Base-by-base conservation (phyloP, 148 eudicot species). In the Rhododendron mucronatum region DNA sequence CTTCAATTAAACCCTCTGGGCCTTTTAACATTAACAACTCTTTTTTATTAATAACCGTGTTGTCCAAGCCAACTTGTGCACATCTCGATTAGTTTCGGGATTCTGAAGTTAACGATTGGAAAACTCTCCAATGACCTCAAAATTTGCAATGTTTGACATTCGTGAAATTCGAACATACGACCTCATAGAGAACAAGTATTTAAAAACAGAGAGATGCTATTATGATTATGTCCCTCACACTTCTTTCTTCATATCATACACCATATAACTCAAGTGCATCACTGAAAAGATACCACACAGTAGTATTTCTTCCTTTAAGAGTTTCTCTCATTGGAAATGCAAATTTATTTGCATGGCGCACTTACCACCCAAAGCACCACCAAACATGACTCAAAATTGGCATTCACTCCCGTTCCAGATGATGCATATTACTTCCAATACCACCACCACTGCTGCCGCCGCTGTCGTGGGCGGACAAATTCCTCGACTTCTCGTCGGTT, bases 391-490 rank as follows among this genome's bases (percentile, higher is more conserved):
- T 13, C 82, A 13, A 4, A 93, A 92, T 83, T 96, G 98, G 98
- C 91, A 92, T 4, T 86, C 93, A 1, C 93, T 95, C 78, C 89
- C 93, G 4, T 91, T 87, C 91, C 96, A 95, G 82, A 90, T 90
- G 81, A 91, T 92, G 92, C 91, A 92, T 65, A 28, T 80, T 81
- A 28, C 86, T 77, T 21, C 88, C 90, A 26, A 8, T 1, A 39
- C 35, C 81, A n/a, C 6, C 55, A 10, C 33, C 81, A 23, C 14
- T 30, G 1, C 48, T 13, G 79, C 47, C 16, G 11, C 89, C 28
- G n/a, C 82, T 90, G 2, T 89, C 87, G 1, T 96, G 99, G 99
- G 92, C 92, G n/a, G 98, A 95, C 81, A 98, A 96, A 18, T 96
- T 96, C 87, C 96, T 96, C 86, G 99, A 96, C 87, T 96, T 95